Percentiles rank a stretch among this genome's conserved stretches.
Conservation (phyloP, 2,329 filamentous ascomycete genomes). For the Alternaria incomplexa region DNA sequence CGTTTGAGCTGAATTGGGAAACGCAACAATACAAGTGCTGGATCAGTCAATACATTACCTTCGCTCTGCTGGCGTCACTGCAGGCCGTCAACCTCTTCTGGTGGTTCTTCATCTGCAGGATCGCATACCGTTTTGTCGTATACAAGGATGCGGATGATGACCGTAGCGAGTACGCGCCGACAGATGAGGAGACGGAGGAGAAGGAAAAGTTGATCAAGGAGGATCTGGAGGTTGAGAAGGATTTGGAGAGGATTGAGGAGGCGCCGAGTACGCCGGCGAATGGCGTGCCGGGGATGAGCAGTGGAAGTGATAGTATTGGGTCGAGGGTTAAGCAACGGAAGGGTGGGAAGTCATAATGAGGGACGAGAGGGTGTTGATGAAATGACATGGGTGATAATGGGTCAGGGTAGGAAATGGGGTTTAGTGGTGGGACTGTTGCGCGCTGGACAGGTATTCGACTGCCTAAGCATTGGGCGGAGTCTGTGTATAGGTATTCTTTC, state of each 20-base stretch:
- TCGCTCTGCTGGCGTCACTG: conserved; percentile 67
- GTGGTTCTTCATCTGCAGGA: conserved; percentile 78
- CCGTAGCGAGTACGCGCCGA: conserved; percentile 68
- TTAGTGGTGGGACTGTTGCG: neutral
- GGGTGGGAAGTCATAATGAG: conserved; percentile 7
- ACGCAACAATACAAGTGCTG: conserved; percentile 78
- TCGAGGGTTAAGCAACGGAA: conserved; percentile 28
- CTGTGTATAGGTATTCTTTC: neutral
- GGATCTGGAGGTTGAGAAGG: conserved; percentile 4
- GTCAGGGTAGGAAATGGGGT: neutral
- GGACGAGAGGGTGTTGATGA: neutral
- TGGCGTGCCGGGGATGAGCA: too few species aligned
- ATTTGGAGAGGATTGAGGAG: conserved; percentile 23
- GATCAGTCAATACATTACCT: conserved; percentile 71
- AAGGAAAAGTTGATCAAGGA: conserved; percentile 19
- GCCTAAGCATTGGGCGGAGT: neutral
- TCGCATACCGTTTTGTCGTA: conserved; percentile 73
- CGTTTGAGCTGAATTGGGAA: conserved; percentile 78
- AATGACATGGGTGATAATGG: neutral
- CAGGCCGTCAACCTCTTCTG: conserved; percentile 83
- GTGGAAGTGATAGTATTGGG: conserved; percentile 18
- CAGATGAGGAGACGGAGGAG: conserved; percentile 54
- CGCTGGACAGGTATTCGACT: neutral
- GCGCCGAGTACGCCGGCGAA: conserved; percentile 19
- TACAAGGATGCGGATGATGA: conserved; percentile 71